phyloP scores from a whole-genome alignment of 2,329 filamentous ascomycete genomes.

The Talaromyces pinophilus region DNA sequence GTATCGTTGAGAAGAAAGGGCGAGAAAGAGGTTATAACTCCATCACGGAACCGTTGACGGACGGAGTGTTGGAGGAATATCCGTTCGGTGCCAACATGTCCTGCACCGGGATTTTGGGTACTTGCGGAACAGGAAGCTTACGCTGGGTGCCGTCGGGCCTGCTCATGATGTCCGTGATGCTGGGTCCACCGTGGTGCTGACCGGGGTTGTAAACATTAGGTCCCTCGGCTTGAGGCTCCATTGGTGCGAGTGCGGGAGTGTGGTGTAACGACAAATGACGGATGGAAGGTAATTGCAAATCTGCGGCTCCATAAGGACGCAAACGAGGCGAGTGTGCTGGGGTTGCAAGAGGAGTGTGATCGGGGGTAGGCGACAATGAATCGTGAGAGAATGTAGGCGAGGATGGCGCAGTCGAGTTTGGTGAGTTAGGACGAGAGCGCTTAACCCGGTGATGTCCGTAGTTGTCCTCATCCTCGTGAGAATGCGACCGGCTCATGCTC shows the following conservation, averaged over 20 bases:
- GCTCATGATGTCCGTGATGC: conserved; percentile 90
- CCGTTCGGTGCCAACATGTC: conserved; percentile 72
- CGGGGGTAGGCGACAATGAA: conserved; percentile 90
- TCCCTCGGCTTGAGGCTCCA: conserved; percentile 66
- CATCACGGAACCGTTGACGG: conserved; percentile 73
- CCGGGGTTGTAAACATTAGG: conserved; percentile 60
- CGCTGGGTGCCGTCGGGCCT: conserved; percentile 82
- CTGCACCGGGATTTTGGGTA: conserved; percentile 83
- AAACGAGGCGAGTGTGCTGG: conserved; percentile 92
- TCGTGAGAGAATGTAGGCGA: conserved; percentile 97
- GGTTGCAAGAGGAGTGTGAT: conserved; percentile 97
- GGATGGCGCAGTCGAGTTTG: conserved; percentile 91
- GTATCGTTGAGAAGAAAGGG: conserved; percentile 1
- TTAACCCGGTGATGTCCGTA: conserved; percentile 64
- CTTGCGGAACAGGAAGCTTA: conserved; percentile 86
- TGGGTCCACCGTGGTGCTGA: conserved; percentile 66
- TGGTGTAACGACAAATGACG: conserved; percentile 70
- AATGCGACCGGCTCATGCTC: conserved; percentile 88
- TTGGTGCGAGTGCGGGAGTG: conserved; percentile 67
- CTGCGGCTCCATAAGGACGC: conserved; percentile 69
- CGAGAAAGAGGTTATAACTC: conserved; percentile 43
- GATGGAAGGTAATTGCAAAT: conserved; percentile 83
- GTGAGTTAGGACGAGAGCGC: conserved; percentile 88
- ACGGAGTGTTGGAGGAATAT: conserved; percentile 72
- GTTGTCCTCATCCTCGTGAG: conserved; percentile 68